phyloP scores from a whole-genome alignment of 75 land plant genomes.

The Selaginella tamariscina region DNA sequence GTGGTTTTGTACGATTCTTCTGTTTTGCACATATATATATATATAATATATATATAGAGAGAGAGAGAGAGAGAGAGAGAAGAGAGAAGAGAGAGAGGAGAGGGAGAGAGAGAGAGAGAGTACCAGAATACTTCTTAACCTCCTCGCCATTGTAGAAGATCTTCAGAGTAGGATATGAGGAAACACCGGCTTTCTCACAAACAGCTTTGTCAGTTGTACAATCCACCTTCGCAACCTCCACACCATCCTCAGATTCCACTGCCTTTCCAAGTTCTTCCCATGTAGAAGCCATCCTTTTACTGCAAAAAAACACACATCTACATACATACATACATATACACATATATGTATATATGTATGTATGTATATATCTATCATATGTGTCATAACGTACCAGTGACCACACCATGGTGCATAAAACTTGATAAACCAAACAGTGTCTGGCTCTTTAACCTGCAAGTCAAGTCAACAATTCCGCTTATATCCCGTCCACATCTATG shows the following conservation, averaged over 20 bases:
- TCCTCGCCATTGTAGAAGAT: constrained; percentile 87
- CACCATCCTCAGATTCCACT: constrained; percentile 76
- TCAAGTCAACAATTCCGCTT: no score
- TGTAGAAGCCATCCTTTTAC: constrained; percentile 64
- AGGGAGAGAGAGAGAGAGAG: background rate
- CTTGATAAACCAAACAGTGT: constrained; percentile 80
- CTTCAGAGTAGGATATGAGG: constrained; percentile 86
- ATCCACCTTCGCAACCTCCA: constrained; percentile 84
- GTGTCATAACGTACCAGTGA: constrained; percentile 81
- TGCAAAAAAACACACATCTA: constrained; percentile 18
- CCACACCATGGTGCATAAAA: constrained; percentile 97
- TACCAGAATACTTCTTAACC: constrained; percentile 75
- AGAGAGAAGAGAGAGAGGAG: background rate
- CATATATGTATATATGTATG: background rate
- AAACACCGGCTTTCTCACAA: constrained; percentile 67
- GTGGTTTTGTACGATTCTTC: background rate
- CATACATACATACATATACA: background rate
- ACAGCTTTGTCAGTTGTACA: constrained; percentile 51
- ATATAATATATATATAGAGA: background rate
- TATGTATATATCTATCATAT: background rate
- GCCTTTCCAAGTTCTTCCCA: constrained; percentile 82
- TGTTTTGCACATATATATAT: constrained; percentile 10
- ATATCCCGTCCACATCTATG: no score
- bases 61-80: background rate
- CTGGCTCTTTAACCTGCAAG: constrained; percentile 84